Conservation (phyloP, 176 grass and related monocot species). For the Secale cereale region DNA sequence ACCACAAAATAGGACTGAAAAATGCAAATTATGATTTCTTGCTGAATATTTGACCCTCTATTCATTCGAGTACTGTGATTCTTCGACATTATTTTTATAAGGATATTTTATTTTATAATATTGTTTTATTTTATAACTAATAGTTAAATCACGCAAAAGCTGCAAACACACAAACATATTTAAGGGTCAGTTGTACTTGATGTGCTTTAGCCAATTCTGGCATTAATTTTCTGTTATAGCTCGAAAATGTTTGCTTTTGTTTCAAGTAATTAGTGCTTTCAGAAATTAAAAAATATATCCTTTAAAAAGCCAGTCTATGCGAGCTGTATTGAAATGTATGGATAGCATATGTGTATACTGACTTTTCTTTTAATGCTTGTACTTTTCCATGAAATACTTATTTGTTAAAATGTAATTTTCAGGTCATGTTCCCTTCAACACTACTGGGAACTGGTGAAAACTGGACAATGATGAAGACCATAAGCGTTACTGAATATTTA, state of each 20-base stretch:
- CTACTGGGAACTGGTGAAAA: slow-evolving; percentile 87
- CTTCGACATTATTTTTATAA: not conserved
- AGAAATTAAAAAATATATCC: not conserved
- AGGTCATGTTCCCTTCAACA: slow-evolving; percentile 99
- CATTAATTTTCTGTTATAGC: not conserved
- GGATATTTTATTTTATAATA: not conserved
- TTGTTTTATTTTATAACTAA: not conserved
- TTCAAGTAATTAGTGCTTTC: not conserved
- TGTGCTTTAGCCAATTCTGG: not conserved
- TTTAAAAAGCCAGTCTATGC: not conserved
- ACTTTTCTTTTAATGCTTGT: not conserved
- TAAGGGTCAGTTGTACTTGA: not conserved
- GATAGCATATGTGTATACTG: not conserved
- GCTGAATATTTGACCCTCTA: not conserved
- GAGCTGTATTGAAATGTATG: not conserved
- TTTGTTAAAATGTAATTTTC: slow-evolving; percentile 16
- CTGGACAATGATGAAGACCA: slow-evolving; percentile 99
- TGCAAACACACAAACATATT: not conserved
- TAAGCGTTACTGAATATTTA: slow-evolving; percentile 97
- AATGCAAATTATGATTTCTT: slow-evolving; percentile 10
- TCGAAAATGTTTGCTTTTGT: not conserved
- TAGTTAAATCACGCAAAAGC: not conserved
- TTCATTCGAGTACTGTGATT: not conserved
- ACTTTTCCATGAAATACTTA: not conserved
- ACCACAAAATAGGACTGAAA: not conserved